These are phyloP conservation scores for Cytospora chrysosperma DNA, from an alignment of 2,329 filamentous ascomycete genomes.

Conservation along the genomic window DNA sequence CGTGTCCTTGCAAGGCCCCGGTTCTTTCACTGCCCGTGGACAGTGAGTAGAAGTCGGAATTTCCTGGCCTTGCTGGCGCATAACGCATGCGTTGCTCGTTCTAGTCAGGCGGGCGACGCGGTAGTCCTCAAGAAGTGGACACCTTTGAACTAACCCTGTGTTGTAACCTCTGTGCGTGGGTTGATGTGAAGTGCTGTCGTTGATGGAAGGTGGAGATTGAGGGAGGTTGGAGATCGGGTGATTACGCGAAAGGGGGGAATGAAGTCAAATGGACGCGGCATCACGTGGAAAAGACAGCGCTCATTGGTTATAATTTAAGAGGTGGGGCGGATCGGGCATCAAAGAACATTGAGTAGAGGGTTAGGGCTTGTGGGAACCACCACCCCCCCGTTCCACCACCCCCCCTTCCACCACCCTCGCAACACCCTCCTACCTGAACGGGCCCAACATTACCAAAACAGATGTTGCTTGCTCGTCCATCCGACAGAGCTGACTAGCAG, in stretches of 20 bases:
- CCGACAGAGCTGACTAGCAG: slow-evolving; percentile 36
- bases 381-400: too few relatives aligned
- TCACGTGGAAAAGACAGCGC: not conserved
- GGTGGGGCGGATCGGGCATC: not conserved
- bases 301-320: not conserved
- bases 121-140: slow-evolving; percentile 22
- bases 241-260: not conserved
- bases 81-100: slow-evolving; percentile 21
- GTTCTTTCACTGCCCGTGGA: slow-evolving; percentile 22
- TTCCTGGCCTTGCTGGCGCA: slow-evolving; percentile 11
- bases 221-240: not conserved
- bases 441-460: too few relatives aligned
- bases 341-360: too few relatives aligned
- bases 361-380: too few relatives aligned
- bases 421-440: too few relatives aligned
- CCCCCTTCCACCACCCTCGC: too few relatives aligned
- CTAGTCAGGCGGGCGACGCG: slow-evolving; percentile 21
- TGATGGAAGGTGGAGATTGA: not conserved
- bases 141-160: slow-evolving; percentile 26
- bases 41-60: slow-evolving; percentile 14
- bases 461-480: not conserved
- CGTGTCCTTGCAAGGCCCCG: slow-evolving; percentile 19
- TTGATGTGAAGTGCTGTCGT: not conserved
- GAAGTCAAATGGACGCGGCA: not conserved
- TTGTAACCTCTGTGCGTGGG: not conserved